These are phyloP conservation scores for Aspergillus ochraceoroseus DNA, from an alignment of 2,329 filamentous ascomycete genomes.

Conservation along the genomic window DNA sequence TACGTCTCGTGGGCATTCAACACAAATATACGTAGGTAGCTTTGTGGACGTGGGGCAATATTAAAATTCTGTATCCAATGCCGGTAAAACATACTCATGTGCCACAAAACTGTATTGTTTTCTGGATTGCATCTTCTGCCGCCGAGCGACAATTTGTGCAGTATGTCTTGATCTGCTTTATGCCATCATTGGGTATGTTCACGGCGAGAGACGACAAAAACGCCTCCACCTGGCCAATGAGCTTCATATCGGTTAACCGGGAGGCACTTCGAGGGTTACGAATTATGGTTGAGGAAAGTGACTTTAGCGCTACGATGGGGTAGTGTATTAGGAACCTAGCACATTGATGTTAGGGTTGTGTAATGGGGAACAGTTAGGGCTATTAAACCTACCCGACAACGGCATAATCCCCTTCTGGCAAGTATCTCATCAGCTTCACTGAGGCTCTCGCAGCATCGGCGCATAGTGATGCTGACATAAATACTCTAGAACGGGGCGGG, in stretches of 20 bases:
- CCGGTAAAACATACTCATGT: not conserved
- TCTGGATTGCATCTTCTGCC: conserved; percentile 10
- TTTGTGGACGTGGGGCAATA: no score
- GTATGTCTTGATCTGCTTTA: conserved; percentile 12
- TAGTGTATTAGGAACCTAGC: conserved; percentile 17
- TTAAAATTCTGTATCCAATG: not conserved
- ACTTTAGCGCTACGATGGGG: conserved; percentile 16
- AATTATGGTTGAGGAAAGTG: conserved; percentile 18
- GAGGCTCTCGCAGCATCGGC: conserved; percentile 19
- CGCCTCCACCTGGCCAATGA: conserved; percentile 15
- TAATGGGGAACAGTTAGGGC: not conserved
- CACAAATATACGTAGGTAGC: no score
- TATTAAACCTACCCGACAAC: conserved; percentile 14
- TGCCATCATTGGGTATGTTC: conserved; percentile 10
- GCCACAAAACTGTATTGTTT: conserved; percentile 5
- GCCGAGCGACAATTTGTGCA: conserved; percentile 17
- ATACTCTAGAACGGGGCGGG: conserved; percentile 8
- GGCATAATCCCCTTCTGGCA: conserved; percentile 14
- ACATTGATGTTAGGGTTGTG: not conserved
- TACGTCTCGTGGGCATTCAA: no score
- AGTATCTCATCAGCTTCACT: conserved; percentile 17
- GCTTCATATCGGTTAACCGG: conserved; percentile 13
- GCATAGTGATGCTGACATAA: conserved; percentile 15
- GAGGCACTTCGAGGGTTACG: conserved; percentile 14
- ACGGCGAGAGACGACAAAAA: conserved; percentile 13